phyloP scores from a whole-genome alignment of 306 rosid genomes.

The Casuarina cunninghamiana region DNA sequence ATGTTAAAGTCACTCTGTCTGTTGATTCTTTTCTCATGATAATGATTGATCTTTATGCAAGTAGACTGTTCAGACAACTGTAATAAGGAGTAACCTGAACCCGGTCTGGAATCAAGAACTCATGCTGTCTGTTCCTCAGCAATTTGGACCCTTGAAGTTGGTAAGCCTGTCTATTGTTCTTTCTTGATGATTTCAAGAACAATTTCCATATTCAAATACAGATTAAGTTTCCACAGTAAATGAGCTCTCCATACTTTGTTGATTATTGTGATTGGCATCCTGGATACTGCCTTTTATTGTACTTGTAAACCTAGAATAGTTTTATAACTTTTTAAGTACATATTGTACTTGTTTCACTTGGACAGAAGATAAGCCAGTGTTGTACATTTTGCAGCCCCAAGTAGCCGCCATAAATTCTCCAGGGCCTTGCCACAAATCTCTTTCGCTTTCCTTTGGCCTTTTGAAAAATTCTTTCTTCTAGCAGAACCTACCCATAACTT shows the following conservation, averaged over 20 bases:
- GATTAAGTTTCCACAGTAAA: neutral
- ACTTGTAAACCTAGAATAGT: neutral
- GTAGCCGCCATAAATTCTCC: neutral
- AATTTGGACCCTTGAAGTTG: constrained; percentile 75
- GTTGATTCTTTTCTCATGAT: constrained; percentile 28
- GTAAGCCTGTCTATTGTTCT: constrained; percentile 43
- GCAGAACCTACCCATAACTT: neutral
- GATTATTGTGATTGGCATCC: neutral
- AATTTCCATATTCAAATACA: constrained; percentile 9
- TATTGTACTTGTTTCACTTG: neutral
- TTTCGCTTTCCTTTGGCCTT: no score
- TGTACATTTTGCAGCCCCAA: neutral
- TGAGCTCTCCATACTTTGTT: neutral
- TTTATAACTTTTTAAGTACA: neutral
- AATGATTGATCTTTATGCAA: constrained; percentile 23
- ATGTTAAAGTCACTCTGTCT: neutral
- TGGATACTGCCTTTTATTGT: neutral
- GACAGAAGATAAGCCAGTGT: neutral
- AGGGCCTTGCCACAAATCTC: neutral
- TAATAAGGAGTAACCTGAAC: constrained; percentile 78
- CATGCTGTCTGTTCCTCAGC: constrained; percentile 91
- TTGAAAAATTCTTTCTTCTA: no score
- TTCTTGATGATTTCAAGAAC: constrained; percentile 3
- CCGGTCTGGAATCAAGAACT: constrained; percentile 99
- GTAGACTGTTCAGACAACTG: constrained; percentile 71